These are phyloP conservation scores for Drosera capensis DNA, from an alignment of 148 eudicot genomes.

Conservation along the genomic window DNA sequence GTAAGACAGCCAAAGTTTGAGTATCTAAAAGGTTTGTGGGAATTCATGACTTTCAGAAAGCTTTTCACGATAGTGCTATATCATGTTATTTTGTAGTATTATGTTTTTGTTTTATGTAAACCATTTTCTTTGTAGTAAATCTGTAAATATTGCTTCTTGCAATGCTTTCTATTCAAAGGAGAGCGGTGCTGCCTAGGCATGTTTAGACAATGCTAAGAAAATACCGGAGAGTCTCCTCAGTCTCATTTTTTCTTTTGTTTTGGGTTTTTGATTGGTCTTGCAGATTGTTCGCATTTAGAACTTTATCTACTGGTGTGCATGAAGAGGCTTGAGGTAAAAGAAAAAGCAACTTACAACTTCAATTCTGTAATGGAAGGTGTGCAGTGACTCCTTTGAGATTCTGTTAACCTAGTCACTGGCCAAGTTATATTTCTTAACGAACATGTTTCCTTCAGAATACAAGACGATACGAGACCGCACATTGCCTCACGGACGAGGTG, in stretches of 20 bases:
- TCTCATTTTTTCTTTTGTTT: background rate
- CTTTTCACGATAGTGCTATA: too few relatives aligned
- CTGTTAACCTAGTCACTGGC: background rate
- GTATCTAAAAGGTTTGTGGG: constrained; percentile 44
- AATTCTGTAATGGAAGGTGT: constrained; percentile 82
- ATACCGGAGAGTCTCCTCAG: too few relatives aligned
- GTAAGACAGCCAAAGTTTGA: constrained; percentile 70
- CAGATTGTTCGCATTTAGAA: constrained; percentile 82
- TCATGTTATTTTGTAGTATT: background rate
- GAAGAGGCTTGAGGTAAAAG: constrained; percentile 84
- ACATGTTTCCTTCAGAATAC: constrained; percentile 55
- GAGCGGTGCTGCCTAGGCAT: too few relatives aligned
- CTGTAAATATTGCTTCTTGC: too few relatives aligned
- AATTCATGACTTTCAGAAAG: background rate
- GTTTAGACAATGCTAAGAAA: too few relatives aligned
- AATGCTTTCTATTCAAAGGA: too few relatives aligned
- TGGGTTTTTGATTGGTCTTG: constrained; percentile 2
- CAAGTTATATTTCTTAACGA: background rate
- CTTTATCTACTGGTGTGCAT: constrained; percentile 75
- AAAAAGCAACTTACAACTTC: constrained; percentile 66
- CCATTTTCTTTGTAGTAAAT: too few relatives aligned
- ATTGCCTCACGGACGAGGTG: constrained; percentile 50
- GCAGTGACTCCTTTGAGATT: constrained; percentile 1
- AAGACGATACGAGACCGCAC: constrained; percentile 56
- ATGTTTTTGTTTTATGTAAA: background rate